A percentile compares a stretch with the other conserved stretches of the same genome.
These are phyloP conservation scores for Gillenia trifoliata DNA, from an alignment of 306 rosid genomes.

Conservation along the genomic window DNA sequence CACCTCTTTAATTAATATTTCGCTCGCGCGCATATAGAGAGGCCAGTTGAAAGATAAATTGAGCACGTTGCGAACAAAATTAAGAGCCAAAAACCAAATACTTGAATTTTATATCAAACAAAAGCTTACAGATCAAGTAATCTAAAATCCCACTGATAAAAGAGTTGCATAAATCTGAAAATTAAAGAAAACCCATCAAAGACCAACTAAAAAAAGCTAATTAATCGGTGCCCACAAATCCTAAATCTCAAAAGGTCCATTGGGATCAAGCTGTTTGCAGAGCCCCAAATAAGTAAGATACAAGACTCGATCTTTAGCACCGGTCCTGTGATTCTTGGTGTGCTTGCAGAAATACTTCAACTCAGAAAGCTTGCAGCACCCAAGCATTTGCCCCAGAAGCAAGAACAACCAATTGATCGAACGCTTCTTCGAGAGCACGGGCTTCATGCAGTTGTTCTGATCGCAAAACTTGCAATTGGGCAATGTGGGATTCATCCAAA, in stretches of 20 bases:
- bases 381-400: constrained; percentile 20
- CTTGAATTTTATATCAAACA: neutral
- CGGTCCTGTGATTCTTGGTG: constrained; percentile 26
- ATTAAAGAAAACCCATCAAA: neutral
- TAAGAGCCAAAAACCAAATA: neutral
- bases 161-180: neutral
- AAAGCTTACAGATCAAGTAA: neutral
- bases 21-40: no score
- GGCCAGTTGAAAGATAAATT: neutral
- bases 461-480: constrained; percentile 10
- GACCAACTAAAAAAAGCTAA: neutral
- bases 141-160: neutral
- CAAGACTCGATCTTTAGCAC: constrained; percentile 24
- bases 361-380: constrained; percentile 8
- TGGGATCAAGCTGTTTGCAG: constrained; percentile 18
- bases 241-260: neutral
- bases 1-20: no score
- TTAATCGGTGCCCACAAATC: neutral
- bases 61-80: neutral
- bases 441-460: constrained; percentile 14
- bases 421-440: neutral
- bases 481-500: constrained; percentile 13
- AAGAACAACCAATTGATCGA: constrained; percentile 29
- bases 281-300: constrained; percentile 16
- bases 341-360: constrained; percentile 25